Evolutionary conservation across 192 early-diverging fungal genomes (phyloP), one percentile per base, ranked within the genome.

Genomic region (Coemansia erecta): DNA sequence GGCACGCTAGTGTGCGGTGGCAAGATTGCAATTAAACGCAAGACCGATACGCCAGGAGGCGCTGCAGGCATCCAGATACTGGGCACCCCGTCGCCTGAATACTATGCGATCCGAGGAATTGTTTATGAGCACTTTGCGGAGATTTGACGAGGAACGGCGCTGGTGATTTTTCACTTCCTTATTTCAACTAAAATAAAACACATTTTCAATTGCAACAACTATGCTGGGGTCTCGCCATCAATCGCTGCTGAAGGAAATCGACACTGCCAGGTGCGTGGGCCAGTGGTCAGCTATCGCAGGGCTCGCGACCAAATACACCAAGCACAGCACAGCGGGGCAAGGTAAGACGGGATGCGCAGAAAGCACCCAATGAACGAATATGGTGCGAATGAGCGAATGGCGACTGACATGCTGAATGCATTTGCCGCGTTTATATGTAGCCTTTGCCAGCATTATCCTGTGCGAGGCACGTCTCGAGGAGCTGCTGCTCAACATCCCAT

Each of bases 1-100:
- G 92, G 92, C 47, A 82, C 92, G 33, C 71, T 98, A 44, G 88
- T 96, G 6, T 93, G 93, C 51, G 92, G 90, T 72, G 83, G 86
- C 42, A 81, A 84, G 9, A 85, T 92, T 15, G 85, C 85, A 8
- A 78, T 94, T 28, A 53, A 50, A 13, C 76, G 70, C 19, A 61
- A 45, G 0, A 6, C 33, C 39, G 58, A 58, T 46, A 61, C 43
- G 46, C 61, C 54, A 43, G 54, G 53, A 40, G 54, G 46, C 51
- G 57, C 51, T 31, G 19, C 66, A 13, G 58, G 55, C 0, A 53
- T 79, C 52, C 58, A 53, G 60, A 64, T 84, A 37, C 66, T 74
- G 24, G 83, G 83, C 43, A 66, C 56, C 9, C 51, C 77, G 43
- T 66, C 74, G 1, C 64, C 68, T 1, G 81, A 84, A 40, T 84